These are phyloP conservation scores for Saccharomyces hybrid DNA, from an alignment of 1,139 yeast genomes.

Conservation along the genomic window DNA sequence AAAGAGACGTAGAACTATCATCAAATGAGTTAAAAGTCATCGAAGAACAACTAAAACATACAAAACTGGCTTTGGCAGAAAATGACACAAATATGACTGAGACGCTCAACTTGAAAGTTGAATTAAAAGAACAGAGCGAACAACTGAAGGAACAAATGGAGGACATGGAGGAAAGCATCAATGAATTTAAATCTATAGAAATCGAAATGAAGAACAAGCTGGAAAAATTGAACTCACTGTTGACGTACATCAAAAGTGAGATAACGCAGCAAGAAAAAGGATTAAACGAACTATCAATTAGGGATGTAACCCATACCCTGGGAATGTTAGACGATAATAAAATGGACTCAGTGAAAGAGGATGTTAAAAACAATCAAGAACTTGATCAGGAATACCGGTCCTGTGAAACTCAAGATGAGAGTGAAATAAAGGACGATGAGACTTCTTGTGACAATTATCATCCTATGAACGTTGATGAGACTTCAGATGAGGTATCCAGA, in stretches of 20 bases:
- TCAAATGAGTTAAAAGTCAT: constrained; percentile 34
- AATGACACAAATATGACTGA: constrained; percentile 3
- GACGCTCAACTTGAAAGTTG: constrained; percentile 25
- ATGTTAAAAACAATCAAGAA: constrained; percentile 11
- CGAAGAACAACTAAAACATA: constrained; percentile 32
- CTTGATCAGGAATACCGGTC: constrained; percentile 11
- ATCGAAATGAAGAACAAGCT: constrained; percentile 59
- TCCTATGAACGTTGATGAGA: constrained; percentile 22
- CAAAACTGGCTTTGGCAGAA: constrained; percentile 6
- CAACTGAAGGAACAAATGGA: constrained; percentile 41
- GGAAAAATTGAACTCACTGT: constrained; percentile 46
- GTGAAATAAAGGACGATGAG: constrained; percentile 11
- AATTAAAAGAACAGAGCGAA: constrained; percentile 23
- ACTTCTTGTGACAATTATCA: constrained; percentile 10
- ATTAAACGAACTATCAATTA: constrained; percentile 38
- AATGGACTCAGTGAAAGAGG: constrained; percentile 3
- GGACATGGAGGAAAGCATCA: constrained; percentile 46
- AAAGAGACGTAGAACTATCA: constrained; percentile 33
- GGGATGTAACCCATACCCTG: constrained; percentile 40
- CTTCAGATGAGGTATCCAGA: constrained; percentile 11
- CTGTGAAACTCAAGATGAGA: constrained; percentile 8
- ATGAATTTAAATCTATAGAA: constrained; percentile 59
- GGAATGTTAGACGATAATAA: constrained; percentile 11
- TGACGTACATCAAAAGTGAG: constrained; percentile 39
- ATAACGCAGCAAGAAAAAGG: constrained; percentile 36